Conservation (phyloP, 352 stramenopile genomes). For the Globisporangium paroecandrum region DNA sequence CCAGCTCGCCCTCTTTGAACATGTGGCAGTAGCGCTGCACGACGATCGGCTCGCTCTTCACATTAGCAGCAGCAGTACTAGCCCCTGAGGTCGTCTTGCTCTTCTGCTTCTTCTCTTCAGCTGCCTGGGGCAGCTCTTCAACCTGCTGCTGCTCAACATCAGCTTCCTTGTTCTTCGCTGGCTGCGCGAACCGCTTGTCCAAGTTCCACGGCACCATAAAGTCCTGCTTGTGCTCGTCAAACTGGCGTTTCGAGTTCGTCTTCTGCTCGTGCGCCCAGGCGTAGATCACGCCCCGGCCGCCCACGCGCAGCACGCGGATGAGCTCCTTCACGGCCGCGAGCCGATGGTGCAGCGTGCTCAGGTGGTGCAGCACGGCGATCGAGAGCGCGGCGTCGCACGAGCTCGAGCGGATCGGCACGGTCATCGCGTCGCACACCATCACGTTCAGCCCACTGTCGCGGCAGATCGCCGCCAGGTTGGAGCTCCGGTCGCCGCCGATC, state of each 20-base stretch:
- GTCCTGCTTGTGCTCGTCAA: constrained; percentile 66
- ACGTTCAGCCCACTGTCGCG: constrained; percentile 52
- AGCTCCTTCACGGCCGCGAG: constrained; percentile 75
- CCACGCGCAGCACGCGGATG: constrained; percentile 67
- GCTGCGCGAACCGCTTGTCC: constrained; percentile 63
- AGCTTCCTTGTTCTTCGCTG: constrained; percentile 5
- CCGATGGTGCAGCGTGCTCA: constrained; percentile 70
- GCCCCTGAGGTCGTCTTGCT: background rate
- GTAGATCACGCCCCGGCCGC: constrained; percentile 75
- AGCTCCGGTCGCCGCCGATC: constrained; percentile 67
- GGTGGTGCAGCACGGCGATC: constrained; percentile 83
- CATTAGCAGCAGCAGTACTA: background rate
- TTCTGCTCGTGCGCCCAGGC: constrained; percentile 86
- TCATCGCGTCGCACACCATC: constrained; percentile 71
- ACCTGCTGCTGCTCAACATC: background rate
- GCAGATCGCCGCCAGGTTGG: constrained; percentile 66
- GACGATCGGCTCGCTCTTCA: constrained; percentile 29
- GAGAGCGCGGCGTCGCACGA: constrained; percentile 79
- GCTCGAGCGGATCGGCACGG: constrained; percentile 65
- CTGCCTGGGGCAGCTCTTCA: background rate
- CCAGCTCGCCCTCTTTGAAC: constrained; percentile 83
- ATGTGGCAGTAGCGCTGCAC: constrained; percentile 89
- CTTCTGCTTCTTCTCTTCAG: background rate
- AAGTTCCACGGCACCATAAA: constrained; percentile 89
- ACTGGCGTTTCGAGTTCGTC: constrained; percentile 68